A percentile compares a stretch with the other conserved stretches of the same genome.
Conservation (phyloP, 345 rosid species). For the Eucalyptus rudis region DNA sequence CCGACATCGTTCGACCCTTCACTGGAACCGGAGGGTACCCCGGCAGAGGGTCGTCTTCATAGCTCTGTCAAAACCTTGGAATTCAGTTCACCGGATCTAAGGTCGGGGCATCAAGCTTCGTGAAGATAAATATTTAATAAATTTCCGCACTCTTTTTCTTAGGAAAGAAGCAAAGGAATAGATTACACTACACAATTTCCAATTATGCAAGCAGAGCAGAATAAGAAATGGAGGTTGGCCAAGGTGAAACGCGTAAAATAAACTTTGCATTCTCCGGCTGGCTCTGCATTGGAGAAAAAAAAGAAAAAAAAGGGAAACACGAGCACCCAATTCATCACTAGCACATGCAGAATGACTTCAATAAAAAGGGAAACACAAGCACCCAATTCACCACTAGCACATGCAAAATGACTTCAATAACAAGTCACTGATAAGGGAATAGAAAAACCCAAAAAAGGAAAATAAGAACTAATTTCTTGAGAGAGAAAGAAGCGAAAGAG, state of each 20-base stretch:
- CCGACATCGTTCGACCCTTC: constrained; percentile 45
- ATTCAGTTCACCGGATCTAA: neutral
- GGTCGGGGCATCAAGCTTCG: neutral
- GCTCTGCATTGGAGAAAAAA: neutral
- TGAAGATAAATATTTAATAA: neutral
- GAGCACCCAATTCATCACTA: neutral
- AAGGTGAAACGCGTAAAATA: neutral
- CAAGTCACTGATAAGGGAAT: neutral
- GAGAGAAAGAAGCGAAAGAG: neutral
- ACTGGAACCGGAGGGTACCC: constrained; percentile 23
- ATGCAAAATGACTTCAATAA: neutral
- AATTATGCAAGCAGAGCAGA: neutral
- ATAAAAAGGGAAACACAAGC: neutral
- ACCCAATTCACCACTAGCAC: neutral
- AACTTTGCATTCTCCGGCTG: neutral
- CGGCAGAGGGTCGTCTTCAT: constrained; percentile 56
- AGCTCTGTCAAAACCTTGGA: constrained; percentile 42
- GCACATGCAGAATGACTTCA: neutral
- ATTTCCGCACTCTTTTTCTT: neutral
- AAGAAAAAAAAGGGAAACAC: neutral
- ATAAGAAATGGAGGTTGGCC: neutral
- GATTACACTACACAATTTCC: neutral
- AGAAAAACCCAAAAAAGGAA: neutral
- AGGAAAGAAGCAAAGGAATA: neutral
- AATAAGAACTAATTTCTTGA: neutral